Conservation (phyloP, 2,329 filamentous ascomycete species). For the Westerdykella aurantiaca region DNA sequence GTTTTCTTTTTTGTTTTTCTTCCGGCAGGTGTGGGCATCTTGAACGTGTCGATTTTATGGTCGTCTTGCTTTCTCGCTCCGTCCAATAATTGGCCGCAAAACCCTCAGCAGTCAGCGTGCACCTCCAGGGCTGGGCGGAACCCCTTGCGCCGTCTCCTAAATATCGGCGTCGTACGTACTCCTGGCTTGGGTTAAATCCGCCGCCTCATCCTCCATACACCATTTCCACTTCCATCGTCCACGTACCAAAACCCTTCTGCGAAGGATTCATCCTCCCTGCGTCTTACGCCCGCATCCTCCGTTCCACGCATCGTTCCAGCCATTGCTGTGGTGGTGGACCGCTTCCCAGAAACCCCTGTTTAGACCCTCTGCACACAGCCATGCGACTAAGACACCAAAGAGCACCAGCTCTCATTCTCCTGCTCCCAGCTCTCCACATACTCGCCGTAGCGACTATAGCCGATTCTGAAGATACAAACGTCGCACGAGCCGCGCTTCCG, state of each 20-base stretch:
- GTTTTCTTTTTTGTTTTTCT: no score
- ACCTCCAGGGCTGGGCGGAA: no score
- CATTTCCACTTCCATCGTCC: neutral
- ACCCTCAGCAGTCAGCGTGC: no score
- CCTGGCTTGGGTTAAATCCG: constrained; percentile 1
- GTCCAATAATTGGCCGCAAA: no score
- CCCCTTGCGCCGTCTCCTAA: neutral
- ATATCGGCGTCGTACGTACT: constrained; percentile 2
- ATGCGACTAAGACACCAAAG: constrained; percentile 57
- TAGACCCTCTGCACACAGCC: constrained; percentile 1
- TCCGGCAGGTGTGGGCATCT: no score
- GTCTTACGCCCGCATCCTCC: no score
- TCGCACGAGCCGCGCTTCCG: constrained; percentile 28
- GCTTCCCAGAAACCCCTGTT: no score
- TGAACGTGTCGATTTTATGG: no score
- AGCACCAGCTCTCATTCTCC: constrained; percentile 44
- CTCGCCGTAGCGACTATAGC: constrained; percentile 43
- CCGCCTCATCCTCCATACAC: neutral
- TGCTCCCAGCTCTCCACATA: constrained; percentile 57
- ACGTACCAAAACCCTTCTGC: constrained; percentile 5
- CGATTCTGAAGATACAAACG: constrained; percentile 14
- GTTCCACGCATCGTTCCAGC: neutral
- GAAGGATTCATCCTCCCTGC: neutral
- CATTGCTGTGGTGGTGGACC: constrained; percentile 12
- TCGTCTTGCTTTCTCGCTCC: no score